A percentile compares a stretch with the other conserved stretches of the same genome.
Evolutionary conservation across 1,284 basidiomycete genomes (phyloP).

Genomic region (Leccinum fallax): DNA sequence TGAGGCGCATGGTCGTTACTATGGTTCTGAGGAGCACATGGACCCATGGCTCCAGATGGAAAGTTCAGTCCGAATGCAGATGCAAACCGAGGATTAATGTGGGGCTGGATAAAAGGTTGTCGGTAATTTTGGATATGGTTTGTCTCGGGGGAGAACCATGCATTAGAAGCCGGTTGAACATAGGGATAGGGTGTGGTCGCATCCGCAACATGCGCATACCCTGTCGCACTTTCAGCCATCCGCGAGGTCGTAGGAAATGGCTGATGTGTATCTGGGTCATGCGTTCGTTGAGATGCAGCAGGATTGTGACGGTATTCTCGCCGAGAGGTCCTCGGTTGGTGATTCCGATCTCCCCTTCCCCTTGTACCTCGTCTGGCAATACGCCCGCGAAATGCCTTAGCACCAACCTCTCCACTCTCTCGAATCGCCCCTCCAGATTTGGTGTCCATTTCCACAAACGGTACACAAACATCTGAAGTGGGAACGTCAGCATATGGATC

Average conservation of each 20-base stretch:
- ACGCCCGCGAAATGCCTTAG: constrained; percentile 33
- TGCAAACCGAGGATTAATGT: constrained; percentile 77
- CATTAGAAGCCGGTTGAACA: constrained; percentile 14
- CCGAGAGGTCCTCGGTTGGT: constrained; percentile 18
- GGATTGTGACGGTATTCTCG: constrained; percentile 16
- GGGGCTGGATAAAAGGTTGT: constrained; percentile 65
- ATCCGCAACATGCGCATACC: constrained; percentile 43
- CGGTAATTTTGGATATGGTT: constrained; percentile 32
- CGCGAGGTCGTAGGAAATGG: constrained; percentile 49
- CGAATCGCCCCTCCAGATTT: constrained; percentile 22
- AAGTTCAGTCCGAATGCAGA: constrained; percentile 52
- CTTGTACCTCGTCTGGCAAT: constrained; percentile 36
- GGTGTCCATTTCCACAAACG: neutral
- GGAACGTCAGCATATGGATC: constrained; percentile 71
- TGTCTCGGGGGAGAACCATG: constrained; percentile 20
- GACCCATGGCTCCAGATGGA: constrained; percentile 19
- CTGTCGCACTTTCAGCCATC: constrained; percentile 49
- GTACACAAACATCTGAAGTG: constrained; percentile 19
- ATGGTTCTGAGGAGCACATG: constrained; percentile 20
- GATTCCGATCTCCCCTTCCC: constrained; percentile 21
- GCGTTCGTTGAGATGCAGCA: constrained; percentile 21
- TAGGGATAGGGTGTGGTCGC: constrained; percentile 17
- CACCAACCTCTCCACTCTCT: constrained; percentile 19
- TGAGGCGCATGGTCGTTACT: constrained; percentile 12
- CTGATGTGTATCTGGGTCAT: constrained; percentile 36